Evolutionary conservation across 805 yeast species (phyloP).

Genomic region (Yarrowia deformans): DNA sequence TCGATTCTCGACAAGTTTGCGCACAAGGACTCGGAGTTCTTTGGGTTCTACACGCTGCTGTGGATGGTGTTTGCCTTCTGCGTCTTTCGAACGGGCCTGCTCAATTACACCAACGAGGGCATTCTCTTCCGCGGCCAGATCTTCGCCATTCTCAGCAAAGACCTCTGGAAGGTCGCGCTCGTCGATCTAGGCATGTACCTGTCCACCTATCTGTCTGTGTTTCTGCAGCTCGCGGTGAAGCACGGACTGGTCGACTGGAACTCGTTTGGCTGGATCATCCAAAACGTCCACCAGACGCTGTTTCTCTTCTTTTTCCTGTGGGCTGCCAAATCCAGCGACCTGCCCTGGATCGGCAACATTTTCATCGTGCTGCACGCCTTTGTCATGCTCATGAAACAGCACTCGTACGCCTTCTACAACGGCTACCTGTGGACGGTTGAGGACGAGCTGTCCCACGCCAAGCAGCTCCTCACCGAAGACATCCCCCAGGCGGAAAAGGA

Average conservation of each 20-base stretch:
- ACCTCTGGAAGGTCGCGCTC: constrained; percentile 69
- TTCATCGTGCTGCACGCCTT: constrained; percentile 83
- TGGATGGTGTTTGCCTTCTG: constrained; percentile 48
- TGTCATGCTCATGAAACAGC: constrained; percentile 93
- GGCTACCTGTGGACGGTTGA: constrained; percentile 70
- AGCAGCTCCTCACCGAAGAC: constrained; percentile 34
- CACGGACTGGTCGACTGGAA: constrained; percentile 64
- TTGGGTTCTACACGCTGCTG: constrained; percentile 77
- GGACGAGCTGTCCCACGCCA: constrained; percentile 43
- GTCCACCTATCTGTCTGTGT: constrained; percentile 64
- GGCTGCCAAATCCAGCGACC: constrained; percentile 62
- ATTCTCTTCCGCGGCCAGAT: constrained; percentile 61
- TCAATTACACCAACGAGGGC: constrained; percentile 60
- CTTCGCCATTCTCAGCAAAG: constrained; percentile 62
- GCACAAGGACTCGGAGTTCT: constrained; percentile 53
- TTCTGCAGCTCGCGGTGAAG: constrained; percentile 64
- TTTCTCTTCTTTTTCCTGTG: constrained; percentile 63
- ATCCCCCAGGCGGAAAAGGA: constrained; percentile 42
- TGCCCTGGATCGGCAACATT: constrained; percentile 91
- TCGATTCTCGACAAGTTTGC: constrained; percentile 31
- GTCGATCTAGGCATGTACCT: constrained; percentile 81
- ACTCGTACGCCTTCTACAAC: constrained; percentile 89
- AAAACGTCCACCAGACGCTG: constrained; percentile 62
- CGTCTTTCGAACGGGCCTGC: constrained; percentile 57
- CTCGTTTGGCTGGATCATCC: constrained; percentile 66